These are phyloP conservation scores for Nephelium lappaceum DNA, from an alignment of 345 rosid genomes.

Conservation along the genomic window DNA sequence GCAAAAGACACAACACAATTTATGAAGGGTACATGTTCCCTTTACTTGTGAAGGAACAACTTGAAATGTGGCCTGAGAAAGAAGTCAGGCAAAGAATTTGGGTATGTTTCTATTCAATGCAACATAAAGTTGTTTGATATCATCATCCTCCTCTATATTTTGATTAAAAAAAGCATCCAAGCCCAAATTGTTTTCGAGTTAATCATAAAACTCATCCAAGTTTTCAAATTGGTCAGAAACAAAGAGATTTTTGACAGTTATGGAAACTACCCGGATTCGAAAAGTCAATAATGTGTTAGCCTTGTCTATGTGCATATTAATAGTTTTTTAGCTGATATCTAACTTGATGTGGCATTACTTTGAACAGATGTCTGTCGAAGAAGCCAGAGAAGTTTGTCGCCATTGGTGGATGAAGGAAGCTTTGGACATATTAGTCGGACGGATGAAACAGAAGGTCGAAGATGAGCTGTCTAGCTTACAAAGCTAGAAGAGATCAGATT, in stretches of 20 bases:
- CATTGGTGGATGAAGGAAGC: slow-evolving; percentile 99
- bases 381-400: slow-evolving; percentile 79
- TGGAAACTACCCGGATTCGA: neutral
- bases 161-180: no score
- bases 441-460: slow-evolving; percentile 36
- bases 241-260: no score
- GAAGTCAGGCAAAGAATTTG: slow-evolving; percentile 66
- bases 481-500: neutral
- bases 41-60: slow-evolving; percentile 71
- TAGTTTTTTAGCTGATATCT: neutral
- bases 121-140: no score
- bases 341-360: neutral
- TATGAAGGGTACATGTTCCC: slow-evolving; percentile 96
- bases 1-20: slow-evolving; percentile 72
- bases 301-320: no score
- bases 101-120: slow-evolving; percentile 39
- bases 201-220: no score
- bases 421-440: slow-evolving; percentile 54
- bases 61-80: slow-evolving; percentile 83
- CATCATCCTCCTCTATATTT: no score
- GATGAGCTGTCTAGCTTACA: neutral
- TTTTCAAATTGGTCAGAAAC: no score
- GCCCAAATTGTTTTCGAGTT: no score
- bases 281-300: no score
- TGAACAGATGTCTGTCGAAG: slow-evolving; percentile 57